Evolutionary conservation across 2,329 filamentous ascomycete species (phyloP), one percentile per base, ranked within the genome.

Genomic region (Cordyceps javanica): DNA sequence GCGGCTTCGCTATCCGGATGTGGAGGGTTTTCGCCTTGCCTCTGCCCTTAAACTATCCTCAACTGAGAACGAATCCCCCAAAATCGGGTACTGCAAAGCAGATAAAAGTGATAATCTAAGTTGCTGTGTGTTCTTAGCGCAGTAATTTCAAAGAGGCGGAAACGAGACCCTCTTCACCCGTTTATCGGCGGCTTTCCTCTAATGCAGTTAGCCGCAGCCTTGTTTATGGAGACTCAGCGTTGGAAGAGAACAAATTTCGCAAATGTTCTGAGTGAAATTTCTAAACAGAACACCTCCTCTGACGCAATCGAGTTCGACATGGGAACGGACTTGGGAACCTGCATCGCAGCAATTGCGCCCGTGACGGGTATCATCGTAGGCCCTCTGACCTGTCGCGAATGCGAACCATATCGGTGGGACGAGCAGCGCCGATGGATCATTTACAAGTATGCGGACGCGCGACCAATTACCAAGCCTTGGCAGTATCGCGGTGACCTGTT

Each of bases 361-460:
- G 46, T 51, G 14, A 57, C 45, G 3, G 39, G 55, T 19, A 51
- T 57, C 30, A 57, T 57, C 25, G 38, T 52, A 4, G 30, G 23
- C 19, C 2, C 19, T 19, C 38, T 53, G 21, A 36, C 54, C 11
- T 19, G 30, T 21, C 8, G 19, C 16, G 10, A 21, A 3, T 46
- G 49, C 32, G 14, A 44, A 41, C 56, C 56, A 4, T 39, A 19
- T 11, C 21, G 32, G 11, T 58, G 55, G 55, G 48, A 58, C 21
- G 16, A 26, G 14, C 19, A 53, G n/a, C 3, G 26, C 19, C 30
- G 41, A 25, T 58, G 49, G 49, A 16, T 48, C 23, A 16, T 58
- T 5, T 30, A 58, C 49, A 30, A 46, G 48, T 41, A 53, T 13
- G 55, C 49, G 4, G 21, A 48, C 9, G 39, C 48, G 16, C 34